Percentiles rank a stretch among this genome's conserved stretches.
Evolutionary conservation across 176 grass and related monocot species (phyloP).

Genomic region (maize (Zea mays)): DNA sequence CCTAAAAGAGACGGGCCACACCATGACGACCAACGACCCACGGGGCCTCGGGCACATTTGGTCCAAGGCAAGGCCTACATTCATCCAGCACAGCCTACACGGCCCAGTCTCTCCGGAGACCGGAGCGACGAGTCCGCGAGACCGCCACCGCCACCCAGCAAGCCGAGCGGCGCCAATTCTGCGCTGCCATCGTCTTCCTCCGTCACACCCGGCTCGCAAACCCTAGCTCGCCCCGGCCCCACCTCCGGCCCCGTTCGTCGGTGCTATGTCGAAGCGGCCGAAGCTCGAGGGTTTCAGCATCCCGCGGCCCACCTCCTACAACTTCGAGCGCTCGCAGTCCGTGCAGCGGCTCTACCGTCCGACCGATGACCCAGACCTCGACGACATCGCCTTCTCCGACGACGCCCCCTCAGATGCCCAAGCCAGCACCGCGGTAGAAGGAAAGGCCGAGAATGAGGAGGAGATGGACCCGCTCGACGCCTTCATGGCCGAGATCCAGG

Average conservation of each 20-base stretch:
- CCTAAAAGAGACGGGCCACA: neutral
- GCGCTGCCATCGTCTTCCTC: slow-evolving; percentile 30
- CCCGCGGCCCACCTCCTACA: slow-evolving; percentile 72
- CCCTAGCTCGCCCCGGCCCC: slow-evolving; percentile 21
- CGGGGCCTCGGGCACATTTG: neutral
- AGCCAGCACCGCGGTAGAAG: slow-evolving; percentile 10
- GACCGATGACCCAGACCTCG: slow-evolving; percentile 76
- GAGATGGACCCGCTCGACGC: slow-evolving; percentile 93
- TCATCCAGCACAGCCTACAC: neutral
- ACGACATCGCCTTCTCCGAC: slow-evolving; percentile 84
- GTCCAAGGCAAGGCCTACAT: neutral
- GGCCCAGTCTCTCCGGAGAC: slow-evolving; percentile 28
- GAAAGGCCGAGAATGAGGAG: slow-evolving; percentile 50
- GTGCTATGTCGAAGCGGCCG: slow-evolving; percentile 77
- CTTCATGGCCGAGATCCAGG: slow-evolving; percentile 93
- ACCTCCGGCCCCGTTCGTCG: neutral
- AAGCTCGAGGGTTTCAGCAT: slow-evolving; percentile 91
- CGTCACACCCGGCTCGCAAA: slow-evolving; percentile 17
- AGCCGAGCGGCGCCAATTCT: slow-evolving; percentile 34
- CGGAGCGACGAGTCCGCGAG: slow-evolving; percentile 12
- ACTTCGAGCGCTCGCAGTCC: slow-evolving; percentile 74
- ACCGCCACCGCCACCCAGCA: neutral
- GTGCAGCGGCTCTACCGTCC: slow-evolving; percentile 72
- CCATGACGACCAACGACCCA: neutral
- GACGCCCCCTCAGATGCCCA: slow-evolving; percentile 40